These are phyloP conservation scores for Protomyces inundatus DNA, from an alignment of 1,139 yeast genomes.

Conservation along the genomic window DNA sequence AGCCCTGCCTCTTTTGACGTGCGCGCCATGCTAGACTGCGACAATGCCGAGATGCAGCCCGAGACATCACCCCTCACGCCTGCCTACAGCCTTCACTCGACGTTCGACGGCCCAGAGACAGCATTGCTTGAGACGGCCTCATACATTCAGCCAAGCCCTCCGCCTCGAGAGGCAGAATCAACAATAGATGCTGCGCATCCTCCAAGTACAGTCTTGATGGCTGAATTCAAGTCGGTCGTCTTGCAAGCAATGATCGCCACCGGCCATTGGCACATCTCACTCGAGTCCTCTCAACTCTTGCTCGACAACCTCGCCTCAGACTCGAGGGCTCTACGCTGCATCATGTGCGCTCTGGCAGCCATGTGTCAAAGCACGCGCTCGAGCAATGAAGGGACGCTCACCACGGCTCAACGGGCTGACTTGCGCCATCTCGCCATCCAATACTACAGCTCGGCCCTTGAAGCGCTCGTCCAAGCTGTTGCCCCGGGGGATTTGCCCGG, in stretches of 20 bases:
- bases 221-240: not conserved
- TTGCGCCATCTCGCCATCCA: not conserved
- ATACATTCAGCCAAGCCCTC: no score
- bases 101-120: no score
- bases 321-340: not conserved
- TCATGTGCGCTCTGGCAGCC: not conserved
- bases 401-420: not conserved
- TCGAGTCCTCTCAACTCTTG: not conserved
- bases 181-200: no score
- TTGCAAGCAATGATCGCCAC: not conserved
- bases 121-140: no score
- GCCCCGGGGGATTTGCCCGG: not conserved
- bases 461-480: not conserved
- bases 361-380: not conserved
- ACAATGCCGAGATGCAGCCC: no score
- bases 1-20: not conserved
- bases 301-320: not conserved
- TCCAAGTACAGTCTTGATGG: not conserved
- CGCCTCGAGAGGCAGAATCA: no score
- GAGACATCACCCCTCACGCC: no score
- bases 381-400: no score
- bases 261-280: not conserved
- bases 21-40: not conserved
- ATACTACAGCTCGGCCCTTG: not conserved
- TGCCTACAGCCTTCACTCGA: no score